Conservation (phyloP, 2,329 filamentous ascomycete species). For the Tolypocladium capitatum region DNA sequence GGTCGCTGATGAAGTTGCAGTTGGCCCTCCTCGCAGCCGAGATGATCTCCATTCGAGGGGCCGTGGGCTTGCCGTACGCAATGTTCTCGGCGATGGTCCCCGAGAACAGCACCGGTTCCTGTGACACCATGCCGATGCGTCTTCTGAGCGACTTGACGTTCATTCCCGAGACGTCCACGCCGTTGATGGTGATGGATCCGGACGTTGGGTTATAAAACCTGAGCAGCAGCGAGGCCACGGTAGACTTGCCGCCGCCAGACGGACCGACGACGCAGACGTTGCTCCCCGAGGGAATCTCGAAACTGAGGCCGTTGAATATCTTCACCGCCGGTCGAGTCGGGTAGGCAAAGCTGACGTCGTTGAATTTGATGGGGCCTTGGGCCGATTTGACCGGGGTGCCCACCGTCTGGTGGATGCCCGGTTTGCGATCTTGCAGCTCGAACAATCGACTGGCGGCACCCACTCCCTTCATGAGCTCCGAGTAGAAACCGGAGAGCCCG, state of each 20-base stretch:
- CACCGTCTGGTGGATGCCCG: constrained; percentile 75
- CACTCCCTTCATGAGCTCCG: constrained; percentile 97
- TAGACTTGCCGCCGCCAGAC: constrained; percentile 91
- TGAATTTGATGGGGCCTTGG: constrained; percentile 78
- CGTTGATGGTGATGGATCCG: constrained; percentile 72
- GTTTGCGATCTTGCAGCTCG: constrained; percentile 82
- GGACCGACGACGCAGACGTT: constrained; percentile 96
- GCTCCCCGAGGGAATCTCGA: constrained; percentile 81
- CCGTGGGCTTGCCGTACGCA: constrained; percentile 72
- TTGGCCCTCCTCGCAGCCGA: constrained; percentile 83
- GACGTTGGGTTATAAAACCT: constrained; percentile 78
- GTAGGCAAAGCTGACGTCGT: constrained; percentile 78
- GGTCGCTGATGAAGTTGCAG: constrained; percentile 91
- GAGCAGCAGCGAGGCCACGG: constrained; percentile 79
- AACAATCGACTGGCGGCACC: constrained; percentile 94
- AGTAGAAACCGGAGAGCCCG: constrained; percentile 90
- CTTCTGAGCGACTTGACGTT: constrained; percentile 88
- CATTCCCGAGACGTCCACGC: constrained; percentile 68
- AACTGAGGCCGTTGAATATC: constrained; percentile 82
- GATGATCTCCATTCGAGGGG: constrained; percentile 68
- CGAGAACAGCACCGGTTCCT: constrained; percentile 88
- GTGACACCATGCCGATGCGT: constrained; percentile 87
- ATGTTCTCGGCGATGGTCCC: constrained; percentile 83
- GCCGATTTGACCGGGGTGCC: constrained; percentile 70
- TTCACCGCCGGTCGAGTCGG: constrained; percentile 82